Evolutionary conservation across 2,329 filamentous ascomycete genomes (phyloP).

Genomic region (Phialophora verrucosa): DNA sequence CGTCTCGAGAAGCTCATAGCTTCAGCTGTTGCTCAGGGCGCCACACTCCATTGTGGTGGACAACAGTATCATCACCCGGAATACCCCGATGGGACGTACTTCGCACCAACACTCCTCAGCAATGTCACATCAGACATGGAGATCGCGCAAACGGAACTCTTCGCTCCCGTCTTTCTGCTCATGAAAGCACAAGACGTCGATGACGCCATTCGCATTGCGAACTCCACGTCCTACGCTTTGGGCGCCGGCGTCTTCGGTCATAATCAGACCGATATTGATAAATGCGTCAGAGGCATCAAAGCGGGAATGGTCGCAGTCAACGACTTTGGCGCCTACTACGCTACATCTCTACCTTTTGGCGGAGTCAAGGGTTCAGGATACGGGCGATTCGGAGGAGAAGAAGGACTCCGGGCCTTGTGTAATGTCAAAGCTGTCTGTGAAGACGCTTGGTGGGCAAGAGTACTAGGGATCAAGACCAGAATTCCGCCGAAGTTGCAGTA

Average conservation of each 20-base stretch:
- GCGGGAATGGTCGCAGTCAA: constrained; percentile 94
- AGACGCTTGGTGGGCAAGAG: constrained; percentile 65
- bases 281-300: constrained; percentile 71
- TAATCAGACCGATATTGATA: constrained; percentile 65
- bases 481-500: constrained; percentile 85
- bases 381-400: constrained; percentile 87
- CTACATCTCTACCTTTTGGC: constrained; percentile 92
- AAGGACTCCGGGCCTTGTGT: constrained; percentile 82
- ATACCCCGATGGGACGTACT: constrained; percentile 84
- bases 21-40: constrained; percentile 78
- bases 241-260: constrained; percentile 87
- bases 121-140: constrained; percentile 85
- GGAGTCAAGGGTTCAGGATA: constrained; percentile 82
- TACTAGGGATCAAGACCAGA: constrained; percentile 70
- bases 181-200: constrained; percentile 73
- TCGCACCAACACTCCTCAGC: constrained; percentile 85
- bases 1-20: constrained; percentile 76
- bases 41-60: constrained; percentile 81
- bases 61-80: constrained; percentile 72
- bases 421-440: constrained; percentile 86
- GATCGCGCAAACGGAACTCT: constrained; percentile 89
- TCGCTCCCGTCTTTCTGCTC: constrained; percentile 86
- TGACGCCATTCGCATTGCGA: constrained; percentile 77
- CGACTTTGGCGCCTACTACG: constrained; percentile 92
- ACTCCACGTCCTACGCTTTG: constrained; percentile 82